phyloP scores from a whole-genome alignment of 352 stramenopile species.

The Pythium apleroticum region DNA sequence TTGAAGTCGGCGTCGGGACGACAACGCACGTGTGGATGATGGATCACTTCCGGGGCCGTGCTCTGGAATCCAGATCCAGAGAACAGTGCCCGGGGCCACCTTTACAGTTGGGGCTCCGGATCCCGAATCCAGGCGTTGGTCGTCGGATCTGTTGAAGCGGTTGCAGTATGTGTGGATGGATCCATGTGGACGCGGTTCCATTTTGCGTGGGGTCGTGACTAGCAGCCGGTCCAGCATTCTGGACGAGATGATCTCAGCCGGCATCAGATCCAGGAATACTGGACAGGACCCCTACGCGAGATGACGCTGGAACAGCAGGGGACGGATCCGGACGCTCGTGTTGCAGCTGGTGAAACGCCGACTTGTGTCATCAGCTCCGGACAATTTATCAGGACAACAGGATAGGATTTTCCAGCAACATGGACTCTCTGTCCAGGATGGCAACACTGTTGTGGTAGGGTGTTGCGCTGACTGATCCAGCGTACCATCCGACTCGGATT shows the following conservation, averaged over 20 bases:
- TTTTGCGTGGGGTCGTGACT: not conserved
- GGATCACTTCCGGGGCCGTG: not conserved
- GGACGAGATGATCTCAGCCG: not conserved
- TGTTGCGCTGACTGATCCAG: not conserved
- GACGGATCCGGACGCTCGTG: not conserved
- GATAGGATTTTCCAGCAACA: not conserved
- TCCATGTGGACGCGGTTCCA: not conserved
- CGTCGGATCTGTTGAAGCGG: not conserved
- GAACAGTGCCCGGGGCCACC: not conserved
- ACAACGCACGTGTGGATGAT: not conserved
- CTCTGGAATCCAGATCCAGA: not conserved
- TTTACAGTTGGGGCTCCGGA: not conserved
- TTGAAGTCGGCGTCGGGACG: not conserved
- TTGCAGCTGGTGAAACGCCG: not conserved
- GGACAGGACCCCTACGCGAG: too few relatives aligned
- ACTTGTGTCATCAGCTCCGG: not conserved
- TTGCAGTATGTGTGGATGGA: not conserved
- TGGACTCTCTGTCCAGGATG: not conserved
- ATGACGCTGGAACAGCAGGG: too few relatives aligned
- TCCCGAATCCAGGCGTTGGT: not conserved
- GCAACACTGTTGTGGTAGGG: not conserved
- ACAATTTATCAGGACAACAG: not conserved
- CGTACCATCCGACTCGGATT: not conserved
- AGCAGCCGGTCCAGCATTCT: slow-evolving; percentile 2
- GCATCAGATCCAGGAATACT: not conserved